phyloP scores from a whole-genome alignment of 2,329 filamentous ascomycete genomes.

The Penicillium capsulatum region DNA sequence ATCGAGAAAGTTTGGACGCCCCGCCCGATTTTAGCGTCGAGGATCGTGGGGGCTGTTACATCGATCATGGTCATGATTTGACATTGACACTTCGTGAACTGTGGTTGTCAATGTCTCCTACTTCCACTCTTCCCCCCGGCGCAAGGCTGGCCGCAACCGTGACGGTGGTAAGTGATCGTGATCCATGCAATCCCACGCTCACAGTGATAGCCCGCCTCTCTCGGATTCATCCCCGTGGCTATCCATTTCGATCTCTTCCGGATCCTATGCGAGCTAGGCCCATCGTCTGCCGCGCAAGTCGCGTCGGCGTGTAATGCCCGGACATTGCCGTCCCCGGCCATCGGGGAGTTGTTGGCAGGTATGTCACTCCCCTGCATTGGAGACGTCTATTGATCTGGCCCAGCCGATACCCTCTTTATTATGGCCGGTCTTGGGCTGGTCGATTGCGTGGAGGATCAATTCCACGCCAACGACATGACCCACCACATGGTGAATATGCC shows the following conservation, averaged over 20 bases:
- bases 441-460: constrained; percentile 31
- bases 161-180: constrained; percentile 23
- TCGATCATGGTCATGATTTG: no score
- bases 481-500: constrained; percentile 34
- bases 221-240: constrained; percentile 39
- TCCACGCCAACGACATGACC: constrained; percentile 33
- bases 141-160: constrained; percentile 26
- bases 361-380: neutral
- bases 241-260: constrained; percentile 35
- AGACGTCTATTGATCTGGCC: constrained; percentile 3
- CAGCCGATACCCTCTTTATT: constrained; percentile 37
- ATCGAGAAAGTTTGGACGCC: no score
- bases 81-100: no score
- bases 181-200: neutral
- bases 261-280: constrained; percentile 16
- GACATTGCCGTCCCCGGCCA: no score
- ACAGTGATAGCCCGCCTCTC: constrained; percentile 26
- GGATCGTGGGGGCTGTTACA: no score
- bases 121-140: constrained; percentile 17
- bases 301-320: no score
- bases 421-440: constrained; percentile 37
- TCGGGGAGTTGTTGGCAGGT: no score
- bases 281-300: no score
- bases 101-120: no score
- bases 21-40: no score